Percentiles rank a stretch among this genome's conserved stretches.
These are phyloP conservation scores for Magnolia changhungtana DNA, from an alignment of 164 flowering plant genomes.

Conservation along the genomic window DNA sequence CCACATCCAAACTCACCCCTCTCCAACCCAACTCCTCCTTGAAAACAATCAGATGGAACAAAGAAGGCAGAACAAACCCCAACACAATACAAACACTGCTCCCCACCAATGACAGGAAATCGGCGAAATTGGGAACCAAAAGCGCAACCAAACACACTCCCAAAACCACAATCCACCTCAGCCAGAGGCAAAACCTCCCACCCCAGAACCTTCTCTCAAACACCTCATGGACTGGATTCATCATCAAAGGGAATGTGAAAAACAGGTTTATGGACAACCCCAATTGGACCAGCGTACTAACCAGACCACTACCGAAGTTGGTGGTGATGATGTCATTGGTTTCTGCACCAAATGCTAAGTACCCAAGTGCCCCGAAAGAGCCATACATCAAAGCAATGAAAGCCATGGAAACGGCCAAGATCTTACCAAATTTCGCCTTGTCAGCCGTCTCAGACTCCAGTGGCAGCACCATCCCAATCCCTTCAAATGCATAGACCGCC, in stretches of 20 bases:
- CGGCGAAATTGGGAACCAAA: slow-evolving; percentile 81
- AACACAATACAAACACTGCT: slow-evolving; percentile 60
- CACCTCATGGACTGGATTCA: slow-evolving; percentile 92
- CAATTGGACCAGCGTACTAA: slow-evolving; percentile 63
- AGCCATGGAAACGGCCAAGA: slow-evolving; percentile 51
- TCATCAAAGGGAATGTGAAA: slow-evolving; percentile 83
- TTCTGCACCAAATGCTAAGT: slow-evolving; percentile 75
- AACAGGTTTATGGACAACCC: slow-evolving; percentile 77
- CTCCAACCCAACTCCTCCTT: slow-evolving; percentile 49
- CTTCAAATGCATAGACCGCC: slow-evolving; percentile 80
- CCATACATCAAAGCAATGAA: slow-evolving; percentile 60
- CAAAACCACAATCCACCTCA: slow-evolving; percentile 70
- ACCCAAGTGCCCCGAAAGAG: slow-evolving; percentile 74
- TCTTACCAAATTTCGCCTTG: slow-evolving; percentile 56
- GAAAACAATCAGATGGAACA: slow-evolving; percentile 68
- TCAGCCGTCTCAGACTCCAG: slow-evolving; percentile 64
- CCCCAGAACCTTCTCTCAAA: slow-evolving; percentile 59
- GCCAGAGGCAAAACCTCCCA: slow-evolving; percentile 56
- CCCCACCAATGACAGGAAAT: slow-evolving; percentile 83
- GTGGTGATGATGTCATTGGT: slow-evolving; percentile 78
- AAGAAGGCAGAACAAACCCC: slow-evolving; percentile 79
- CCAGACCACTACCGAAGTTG: slow-evolving; percentile 59
- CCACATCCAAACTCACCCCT: slow-evolving; percentile 31
- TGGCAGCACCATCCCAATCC: slow-evolving; percentile 81
- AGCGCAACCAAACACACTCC: slow-evolving; percentile 68